Conservation (phyloP, 140 eudicot genomes). For the Senecio squalidus region DNA sequence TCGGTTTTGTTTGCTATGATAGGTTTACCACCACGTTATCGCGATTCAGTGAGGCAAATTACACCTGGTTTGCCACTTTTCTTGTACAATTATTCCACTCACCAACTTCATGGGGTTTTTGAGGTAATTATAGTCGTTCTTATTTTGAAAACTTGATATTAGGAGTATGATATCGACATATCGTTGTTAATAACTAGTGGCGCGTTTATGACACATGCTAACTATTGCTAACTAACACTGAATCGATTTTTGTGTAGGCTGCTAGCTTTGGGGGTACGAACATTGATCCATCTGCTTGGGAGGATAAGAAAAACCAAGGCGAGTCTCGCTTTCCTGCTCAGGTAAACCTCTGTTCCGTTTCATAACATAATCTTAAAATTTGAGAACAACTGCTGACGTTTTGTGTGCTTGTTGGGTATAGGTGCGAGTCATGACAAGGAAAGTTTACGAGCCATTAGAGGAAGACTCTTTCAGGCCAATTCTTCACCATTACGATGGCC, state of each 20-base stretch:
- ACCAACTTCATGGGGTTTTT: conserved; percentile 93
- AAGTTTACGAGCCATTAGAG: conserved; percentile 80
- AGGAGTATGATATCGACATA: too few species aligned
- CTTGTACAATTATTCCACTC: conserved; percentile 92
- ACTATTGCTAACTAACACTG: neutral
- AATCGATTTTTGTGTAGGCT: conserved; percentile 44
- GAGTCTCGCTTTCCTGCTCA: conserved; percentile 98
- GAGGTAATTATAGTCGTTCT: conserved; percentile 42
- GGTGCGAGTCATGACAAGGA: conserved; percentile 77
- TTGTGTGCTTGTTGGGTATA: too few species aligned
- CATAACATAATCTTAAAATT: neutral
- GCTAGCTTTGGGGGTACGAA: conserved; percentile 96
- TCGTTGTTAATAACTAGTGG: too few species aligned
- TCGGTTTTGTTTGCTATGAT: conserved; percentile 7
- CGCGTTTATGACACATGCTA: neutral
- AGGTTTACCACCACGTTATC: conserved; percentile 95
- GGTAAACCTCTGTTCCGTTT: conserved; percentile 27
- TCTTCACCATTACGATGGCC: conserved; percentile 97
- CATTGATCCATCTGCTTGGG: conserved; percentile 96
- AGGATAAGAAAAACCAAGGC: conserved; percentile 84
- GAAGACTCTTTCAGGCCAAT: conserved; percentile 98
- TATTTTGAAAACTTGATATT: too few species aligned
- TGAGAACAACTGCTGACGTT: neutral
- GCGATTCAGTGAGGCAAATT: conserved; percentile 90
- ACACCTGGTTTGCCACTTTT: conserved; percentile 92